Percentiles rank a stretch among this genome's conserved stretches.
Evolutionary conservation across 257 asterid species (phyloP).

Genomic region (Parsonsia alboflavescens): DNA sequence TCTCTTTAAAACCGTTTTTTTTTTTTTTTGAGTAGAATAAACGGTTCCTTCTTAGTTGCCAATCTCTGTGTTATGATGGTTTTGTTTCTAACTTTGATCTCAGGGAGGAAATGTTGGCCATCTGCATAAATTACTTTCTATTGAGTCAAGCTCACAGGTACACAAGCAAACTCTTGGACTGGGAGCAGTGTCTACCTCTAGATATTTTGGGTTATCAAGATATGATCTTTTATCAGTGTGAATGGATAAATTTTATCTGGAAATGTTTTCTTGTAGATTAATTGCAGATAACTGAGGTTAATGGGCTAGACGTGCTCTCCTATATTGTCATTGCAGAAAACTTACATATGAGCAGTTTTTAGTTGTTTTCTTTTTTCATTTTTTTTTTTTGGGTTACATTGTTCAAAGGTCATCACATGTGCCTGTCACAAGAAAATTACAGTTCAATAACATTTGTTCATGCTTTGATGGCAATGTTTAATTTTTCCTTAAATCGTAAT

Average conservation of each 20-base stretch:
- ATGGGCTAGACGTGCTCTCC: not conserved
- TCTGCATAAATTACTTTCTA: constrained; percentile 73
- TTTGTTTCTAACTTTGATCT: constrained; percentile 25
- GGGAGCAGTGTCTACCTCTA: not conserved
- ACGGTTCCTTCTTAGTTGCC: not conserved
- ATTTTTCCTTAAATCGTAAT: not conserved
- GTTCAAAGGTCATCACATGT: not conserved
- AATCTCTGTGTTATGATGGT: constrained; percentile 11
- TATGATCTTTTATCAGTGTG: not conserved
- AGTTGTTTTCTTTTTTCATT: not conserved
- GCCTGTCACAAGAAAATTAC: not conserved
- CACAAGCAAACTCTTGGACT: not conserved
- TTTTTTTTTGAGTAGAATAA: not conserved
- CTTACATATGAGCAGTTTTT: not conserved
- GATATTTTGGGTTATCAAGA: not conserved
- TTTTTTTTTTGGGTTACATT: not conserved
- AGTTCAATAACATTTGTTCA: not conserved
- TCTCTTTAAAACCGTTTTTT: not conserved
- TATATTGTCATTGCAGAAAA: not conserved
- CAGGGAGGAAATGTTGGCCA: constrained; percentile 99
- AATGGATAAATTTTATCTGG: not conserved
- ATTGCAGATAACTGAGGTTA: not conserved
- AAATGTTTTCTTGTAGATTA: not conserved
- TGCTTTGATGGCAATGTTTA: not conserved
- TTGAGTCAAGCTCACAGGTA: constrained; percentile 99